Evolutionary conservation across 179 eudicot species (phyloP).

Genomic region (Vitellaria paradoxa): DNA sequence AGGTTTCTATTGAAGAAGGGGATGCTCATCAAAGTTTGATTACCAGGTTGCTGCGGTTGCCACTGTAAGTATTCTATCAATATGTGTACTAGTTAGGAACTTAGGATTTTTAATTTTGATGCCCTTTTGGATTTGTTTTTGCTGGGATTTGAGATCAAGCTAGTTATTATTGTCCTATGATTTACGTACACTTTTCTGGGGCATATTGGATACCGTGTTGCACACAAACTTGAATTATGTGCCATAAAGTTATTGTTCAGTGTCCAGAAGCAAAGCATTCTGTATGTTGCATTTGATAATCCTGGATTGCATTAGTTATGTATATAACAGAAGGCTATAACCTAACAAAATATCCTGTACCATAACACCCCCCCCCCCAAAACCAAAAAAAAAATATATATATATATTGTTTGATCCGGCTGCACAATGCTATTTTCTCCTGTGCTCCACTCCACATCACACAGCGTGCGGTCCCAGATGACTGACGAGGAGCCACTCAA

Average conservation of each 20-base stretch:
- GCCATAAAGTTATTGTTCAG: not conserved
- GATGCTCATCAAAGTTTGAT: constrained; percentile 57
- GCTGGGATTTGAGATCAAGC: not conserved
- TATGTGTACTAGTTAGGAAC: not conserved
- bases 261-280: not conserved
- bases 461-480: not conserved
- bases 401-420: too few species aligned
- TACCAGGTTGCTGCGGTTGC: constrained; percentile 53
- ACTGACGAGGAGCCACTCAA: not conserved
- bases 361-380: too few species aligned
- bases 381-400: too few species aligned
- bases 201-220: not conserved
- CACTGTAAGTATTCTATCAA: constrained; percentile 40
- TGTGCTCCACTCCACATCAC: not conserved
- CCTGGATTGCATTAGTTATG: not conserved
- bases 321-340: not conserved
- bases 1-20: constrained; percentile 55
- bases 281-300: not conserved
- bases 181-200: not conserved
- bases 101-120: not conserved
- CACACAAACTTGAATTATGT: not conserved
- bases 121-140: not conserved
- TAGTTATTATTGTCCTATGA: not conserved
- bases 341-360: too few species aligned
- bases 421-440: too few species aligned